Percentiles rank a stretch among this genome's conserved stretches.
Conservation (phyloP, 441 rosid genomes). For the Populus hybrid region DNA sequence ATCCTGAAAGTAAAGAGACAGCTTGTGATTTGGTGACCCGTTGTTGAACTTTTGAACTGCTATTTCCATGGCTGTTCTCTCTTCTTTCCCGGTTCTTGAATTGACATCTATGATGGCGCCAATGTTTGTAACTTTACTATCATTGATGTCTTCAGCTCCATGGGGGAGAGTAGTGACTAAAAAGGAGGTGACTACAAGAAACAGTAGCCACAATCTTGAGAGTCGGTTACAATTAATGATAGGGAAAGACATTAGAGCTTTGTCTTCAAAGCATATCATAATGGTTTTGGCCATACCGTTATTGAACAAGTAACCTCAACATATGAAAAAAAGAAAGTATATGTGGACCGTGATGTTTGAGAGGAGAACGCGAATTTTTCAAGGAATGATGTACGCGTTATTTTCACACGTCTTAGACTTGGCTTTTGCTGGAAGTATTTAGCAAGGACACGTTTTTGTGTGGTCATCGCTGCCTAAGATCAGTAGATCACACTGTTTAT, state of each 20-base stretch:
- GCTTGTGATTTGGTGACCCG: constrained; percentile 14
- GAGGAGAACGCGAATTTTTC: too few species aligned
- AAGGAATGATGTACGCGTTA: too few species aligned
- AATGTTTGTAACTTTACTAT: constrained; percentile 15
- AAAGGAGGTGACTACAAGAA: not conserved
- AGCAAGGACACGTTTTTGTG: too few species aligned
- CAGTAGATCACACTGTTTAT: too few species aligned
- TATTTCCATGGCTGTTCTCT: constrained; percentile 36
- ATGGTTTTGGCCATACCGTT: not conserved
- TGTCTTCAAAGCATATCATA: not conserved
- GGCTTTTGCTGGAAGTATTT: too few species aligned
- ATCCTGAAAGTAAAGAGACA: constrained; percentile 31
- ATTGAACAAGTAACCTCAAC: not conserved
- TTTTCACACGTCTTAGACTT: too few species aligned
- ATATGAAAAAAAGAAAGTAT: too few species aligned
- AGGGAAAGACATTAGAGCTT: not conserved
- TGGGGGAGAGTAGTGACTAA: not conserved
- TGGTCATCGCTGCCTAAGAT: too few species aligned
- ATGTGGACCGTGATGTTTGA: too few species aligned
- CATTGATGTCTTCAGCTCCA: not conserved
- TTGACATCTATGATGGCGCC: constrained; percentile 41
- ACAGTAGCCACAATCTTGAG: not conserved
- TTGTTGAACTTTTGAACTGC: constrained; percentile 33
- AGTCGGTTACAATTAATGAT: not conserved
- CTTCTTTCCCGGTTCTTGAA: constrained; percentile 37